Conservation (phyloP, 2,329 filamentous ascomycete genomes). For the Elsinoe ampelina region DNA sequence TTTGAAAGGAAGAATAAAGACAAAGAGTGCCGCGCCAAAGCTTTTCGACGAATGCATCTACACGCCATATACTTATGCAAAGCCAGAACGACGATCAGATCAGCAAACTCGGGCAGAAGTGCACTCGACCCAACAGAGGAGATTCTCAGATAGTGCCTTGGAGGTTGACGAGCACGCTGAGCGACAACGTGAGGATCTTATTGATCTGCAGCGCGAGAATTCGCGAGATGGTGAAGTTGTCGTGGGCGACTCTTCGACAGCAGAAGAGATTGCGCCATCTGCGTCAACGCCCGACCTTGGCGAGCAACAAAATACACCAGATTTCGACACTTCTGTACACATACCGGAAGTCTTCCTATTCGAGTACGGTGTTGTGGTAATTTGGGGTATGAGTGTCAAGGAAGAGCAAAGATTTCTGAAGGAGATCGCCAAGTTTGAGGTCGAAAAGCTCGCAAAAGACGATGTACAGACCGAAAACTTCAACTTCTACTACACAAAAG, state of each 20-base stretch:
- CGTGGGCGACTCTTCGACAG: constrained; percentile 12
- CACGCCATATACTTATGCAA: constrained; percentile 74
- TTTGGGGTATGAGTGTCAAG: constrained; percentile 92
- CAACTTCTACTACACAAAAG: constrained; percentile 97
- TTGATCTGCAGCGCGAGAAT: constrained; percentile 22
- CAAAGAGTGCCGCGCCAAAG: constrained; percentile 74
- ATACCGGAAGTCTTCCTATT: constrained; percentile 94
- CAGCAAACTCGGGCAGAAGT: constrained; percentile 23
- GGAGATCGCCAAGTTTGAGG: constrained; percentile 88
- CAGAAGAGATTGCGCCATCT: constrained; percentile 13
- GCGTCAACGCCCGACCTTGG: constrained; percentile 13
- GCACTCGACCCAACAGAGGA: constrained; percentile 42
- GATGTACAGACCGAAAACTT: constrained; percentile 95
- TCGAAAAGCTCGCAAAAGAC: constrained; percentile 77
- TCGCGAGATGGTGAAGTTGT: not conserved
- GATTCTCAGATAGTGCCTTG: constrained; percentile 65
- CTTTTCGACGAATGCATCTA: constrained; percentile 97
- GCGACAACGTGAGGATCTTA: constrained; percentile 28
- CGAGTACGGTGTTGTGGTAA: constrained; percentile 93
- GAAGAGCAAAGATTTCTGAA: constrained; percentile 88
- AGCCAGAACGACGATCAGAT: constrained; percentile 24
- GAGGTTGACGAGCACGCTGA: constrained; percentile 49
- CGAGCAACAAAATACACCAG: constrained; percentile 39
- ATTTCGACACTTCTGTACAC: constrained; percentile 81
- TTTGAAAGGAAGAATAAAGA: constrained; percentile 72